Percentiles rank a stretch among this genome's conserved stretches.
Conservation (phyloP, 129 eudicot species). For the Pittosporum tobira region DNA sequence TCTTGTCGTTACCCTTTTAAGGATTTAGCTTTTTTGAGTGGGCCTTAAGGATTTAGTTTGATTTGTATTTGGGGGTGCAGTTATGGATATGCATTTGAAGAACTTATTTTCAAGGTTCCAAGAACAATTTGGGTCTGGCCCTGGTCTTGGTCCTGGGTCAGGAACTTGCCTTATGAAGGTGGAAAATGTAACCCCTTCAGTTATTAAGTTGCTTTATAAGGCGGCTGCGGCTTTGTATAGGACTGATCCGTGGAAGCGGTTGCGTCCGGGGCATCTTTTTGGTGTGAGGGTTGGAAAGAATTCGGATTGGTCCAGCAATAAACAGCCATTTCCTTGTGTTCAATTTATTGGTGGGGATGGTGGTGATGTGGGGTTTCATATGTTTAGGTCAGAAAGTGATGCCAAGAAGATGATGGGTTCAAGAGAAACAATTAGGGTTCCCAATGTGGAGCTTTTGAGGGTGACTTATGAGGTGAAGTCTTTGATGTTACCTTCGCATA, state of each 20-base stretch:
- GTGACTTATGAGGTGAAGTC: conserved; percentile 43
- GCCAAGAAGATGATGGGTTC: conserved; percentile 35
- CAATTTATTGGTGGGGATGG: conserved; percentile 62
- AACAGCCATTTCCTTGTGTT: conserved; percentile 53
- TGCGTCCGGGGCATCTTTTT: conserved; percentile 49
- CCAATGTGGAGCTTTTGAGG: conserved; percentile 50
- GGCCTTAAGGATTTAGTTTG: conserved; percentile 13
- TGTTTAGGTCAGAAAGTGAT: conserved; percentile 50
- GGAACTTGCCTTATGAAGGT: conserved; percentile 46
- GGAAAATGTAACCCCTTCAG: conserved; percentile 33
- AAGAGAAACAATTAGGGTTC: conserved; percentile 44
- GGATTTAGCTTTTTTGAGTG: conserved; percentile 6
- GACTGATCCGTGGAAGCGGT: conserved; percentile 64
- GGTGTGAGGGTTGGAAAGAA: conserved; percentile 50
- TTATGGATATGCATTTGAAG: conserved; percentile 62
- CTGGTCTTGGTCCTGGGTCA: conserved; percentile 67
- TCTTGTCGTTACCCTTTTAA: background rate
- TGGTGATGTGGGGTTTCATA: conserved; percentile 54
- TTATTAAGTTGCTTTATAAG: conserved; percentile 40
- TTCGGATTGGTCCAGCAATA: conserved; percentile 48
- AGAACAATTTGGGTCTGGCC: conserved; percentile 61
- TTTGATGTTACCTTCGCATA: conserved; percentile 42
- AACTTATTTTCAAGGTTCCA: conserved; percentile 41
- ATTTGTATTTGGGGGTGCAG: background rate
- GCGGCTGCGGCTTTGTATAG: conserved; percentile 61